Evolutionary conservation across 2,329 filamentous ascomycete genomes (phyloP), one percentile per base, ranked within the genome.

Genomic region (Paradendryphiella salina): DNA sequence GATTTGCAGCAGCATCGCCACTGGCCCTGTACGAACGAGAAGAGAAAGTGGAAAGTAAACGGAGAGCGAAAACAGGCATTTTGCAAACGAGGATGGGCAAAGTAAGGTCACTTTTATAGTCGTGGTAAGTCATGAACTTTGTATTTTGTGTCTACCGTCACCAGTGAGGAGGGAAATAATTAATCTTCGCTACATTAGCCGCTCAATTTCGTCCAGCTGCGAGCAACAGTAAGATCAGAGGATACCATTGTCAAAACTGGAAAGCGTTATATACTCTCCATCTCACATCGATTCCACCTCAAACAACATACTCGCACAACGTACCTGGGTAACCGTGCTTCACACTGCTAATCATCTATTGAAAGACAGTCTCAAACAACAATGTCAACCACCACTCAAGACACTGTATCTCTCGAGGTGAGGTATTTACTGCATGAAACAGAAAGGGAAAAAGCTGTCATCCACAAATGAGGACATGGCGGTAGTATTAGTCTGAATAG

Each of bases 41-140:
- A 0, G 63, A 55, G 33, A 67, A 71, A 0, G 66, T 65, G 29
- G 65, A 52, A 29, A 64, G 14, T 15, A 71, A 50, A 3, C 70
- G 50, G 32, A 65, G 20, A 3, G 64, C 61, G 50, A 71, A 71
- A 23, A 69, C 23, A 3, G 67, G 69, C 66, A 70, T 69, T 57
- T 71, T 67, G 52, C 61, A 62, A 13, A 62, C 59, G 26, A 70
- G 60, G 9, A 69, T 52, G n/a, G 70, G 59, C 7, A 58, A 59
- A 0, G 69, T 60, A 11, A 71, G 61, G 2, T 56, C 63, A 18
- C 50, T 59, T 37, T 62, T 58, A 40, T 70, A 46, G 51, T 71
- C 64, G 43, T 68, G 56, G 50, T 65, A 67, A 31, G 59, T 65
- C 46, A 71, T 55, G 56, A 69, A 62, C 31, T 65, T 56, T 7